Percentiles rank a stretch among this genome's conserved stretches.
Evolutionary conservation across 2,329 filamentous ascomycete genomes (phyloP).

Genomic region (Plectosphaerella plurivora): DNA sequence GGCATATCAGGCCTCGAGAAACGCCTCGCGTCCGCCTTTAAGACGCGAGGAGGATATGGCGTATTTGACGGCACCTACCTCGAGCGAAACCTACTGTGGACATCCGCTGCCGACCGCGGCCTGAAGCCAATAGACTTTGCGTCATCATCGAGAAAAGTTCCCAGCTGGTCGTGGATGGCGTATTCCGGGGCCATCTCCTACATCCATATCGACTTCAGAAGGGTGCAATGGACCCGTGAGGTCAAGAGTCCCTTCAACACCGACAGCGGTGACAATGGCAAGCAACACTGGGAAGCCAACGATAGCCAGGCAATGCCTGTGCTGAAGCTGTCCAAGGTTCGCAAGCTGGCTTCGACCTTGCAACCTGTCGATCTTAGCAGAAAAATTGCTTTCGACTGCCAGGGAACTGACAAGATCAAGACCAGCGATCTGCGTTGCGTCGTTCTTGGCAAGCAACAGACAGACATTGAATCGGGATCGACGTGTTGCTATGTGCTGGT

Average conservation of each 20-base stretch:
- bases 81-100: neutral
- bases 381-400: too few relatives aligned
- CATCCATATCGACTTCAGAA: neutral
- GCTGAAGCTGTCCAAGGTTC: neutral
- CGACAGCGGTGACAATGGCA: neutral
- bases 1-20: neutral
- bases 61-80: neutral
- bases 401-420: too few relatives aligned
- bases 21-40: neutral
- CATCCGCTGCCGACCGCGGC: neutral
- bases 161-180: neutral
- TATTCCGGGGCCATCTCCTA: neutral
- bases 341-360: neutral
- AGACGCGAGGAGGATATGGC: neutral
- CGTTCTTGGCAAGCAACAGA: too few relatives aligned
- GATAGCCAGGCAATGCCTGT: too few relatives aligned
- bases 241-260: neutral
- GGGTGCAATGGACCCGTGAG: neutral
- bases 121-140: neutral
- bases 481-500: too few relatives aligned
- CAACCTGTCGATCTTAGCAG: neutral
- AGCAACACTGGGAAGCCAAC: neutral
- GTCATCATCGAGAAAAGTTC: neutral
- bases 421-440: too few relatives aligned
- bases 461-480: too few relatives aligned